Conservation (phyloP, 139 green algal species). For the Closterium sp. region DNA sequence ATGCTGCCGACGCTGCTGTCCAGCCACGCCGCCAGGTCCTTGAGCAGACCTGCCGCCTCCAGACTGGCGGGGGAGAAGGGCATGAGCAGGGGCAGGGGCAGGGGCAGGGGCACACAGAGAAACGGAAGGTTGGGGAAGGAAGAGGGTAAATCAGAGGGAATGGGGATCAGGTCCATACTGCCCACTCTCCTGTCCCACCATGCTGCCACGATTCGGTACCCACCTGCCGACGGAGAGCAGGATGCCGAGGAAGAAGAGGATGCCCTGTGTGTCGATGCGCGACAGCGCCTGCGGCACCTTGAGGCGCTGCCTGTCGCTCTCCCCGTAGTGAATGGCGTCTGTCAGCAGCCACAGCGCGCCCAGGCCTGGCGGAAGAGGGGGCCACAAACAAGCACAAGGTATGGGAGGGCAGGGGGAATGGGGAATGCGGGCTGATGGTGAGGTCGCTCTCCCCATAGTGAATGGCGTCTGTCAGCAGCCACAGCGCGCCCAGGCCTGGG, state of each 20-base stretch:
- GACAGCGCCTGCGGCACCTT: slow-evolving; percentile 57
- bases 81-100: neutral
- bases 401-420: neutral
- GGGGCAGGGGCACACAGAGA: neutral
- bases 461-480: slow-evolving; percentile 62
- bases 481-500: slow-evolving; percentile 63
- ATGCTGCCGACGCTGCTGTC: slow-evolving; percentile 51
- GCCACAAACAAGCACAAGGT: too few relatives aligned
- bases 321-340: slow-evolving; percentile 70
- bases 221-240: slow-evolving; percentile 64
- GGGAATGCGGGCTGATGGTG: neutral
- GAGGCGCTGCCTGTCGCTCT: slow-evolving; percentile 49
- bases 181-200: too few relatives aligned
- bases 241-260: slow-evolving; percentile 78
- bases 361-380: slow-evolving; percentile 51
- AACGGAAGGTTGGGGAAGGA: neutral
- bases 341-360: slow-evolving; percentile 72
- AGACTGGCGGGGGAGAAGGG: slow-evolving; percentile 35
- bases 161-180: neutral
- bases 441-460: slow-evolving; percentile 42
- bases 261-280: slow-evolving; percentile 66
- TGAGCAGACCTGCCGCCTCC: slow-evolving; percentile 63
- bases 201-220: too few relatives aligned
- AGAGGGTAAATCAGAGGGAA: neutral
- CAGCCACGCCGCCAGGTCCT: slow-evolving; percentile 58